These are phyloP conservation scores for Solanum aculeatissimum DNA, from an alignment of 305 asterid genomes.

Conservation along the genomic window DNA sequence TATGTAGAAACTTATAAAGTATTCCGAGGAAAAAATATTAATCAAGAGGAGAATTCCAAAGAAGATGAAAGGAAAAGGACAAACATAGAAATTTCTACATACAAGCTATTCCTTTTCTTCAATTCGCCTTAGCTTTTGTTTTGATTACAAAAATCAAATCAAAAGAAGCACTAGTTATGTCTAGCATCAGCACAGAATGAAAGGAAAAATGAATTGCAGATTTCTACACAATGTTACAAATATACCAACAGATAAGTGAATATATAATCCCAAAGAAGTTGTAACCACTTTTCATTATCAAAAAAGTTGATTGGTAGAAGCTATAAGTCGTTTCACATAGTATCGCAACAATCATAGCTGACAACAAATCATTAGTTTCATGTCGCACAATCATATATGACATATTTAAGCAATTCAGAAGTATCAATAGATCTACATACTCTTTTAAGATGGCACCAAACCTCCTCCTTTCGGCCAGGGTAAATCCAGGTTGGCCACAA, in stretches of 20 bases:
- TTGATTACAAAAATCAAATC: not conserved
- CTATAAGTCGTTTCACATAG: not conserved
- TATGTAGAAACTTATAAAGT: not conserved
- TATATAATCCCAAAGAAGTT: not conserved
- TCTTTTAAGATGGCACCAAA: constrained; percentile 67
- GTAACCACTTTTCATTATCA: not conserved
- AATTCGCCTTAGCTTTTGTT: not conserved
- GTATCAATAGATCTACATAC: constrained; percentile 26
- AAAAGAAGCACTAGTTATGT: not conserved
- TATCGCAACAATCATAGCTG: not conserved
- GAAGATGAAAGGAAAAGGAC: not conserved
- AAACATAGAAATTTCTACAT: not conserved
- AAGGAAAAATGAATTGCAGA: not conserved
- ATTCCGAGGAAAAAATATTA: not conserved
- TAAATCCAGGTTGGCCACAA: constrained; percentile 97
- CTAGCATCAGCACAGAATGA: not conserved
- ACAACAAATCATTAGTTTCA: not conserved
- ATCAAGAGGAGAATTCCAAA: not conserved
- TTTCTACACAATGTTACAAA: not conserved
- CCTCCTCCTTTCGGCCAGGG: constrained; percentile 85
- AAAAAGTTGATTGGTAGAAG: not conserved
- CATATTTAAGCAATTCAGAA: not conserved
- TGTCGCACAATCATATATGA: not conserved
- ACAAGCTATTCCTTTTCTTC: not conserved
- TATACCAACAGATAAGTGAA: not conserved